Evolutionary conservation across 1,284 basidiomycete genomes (phyloP), one percentile per base, ranked within the genome.

Genomic region (Volvariella surrecta): DNA sequence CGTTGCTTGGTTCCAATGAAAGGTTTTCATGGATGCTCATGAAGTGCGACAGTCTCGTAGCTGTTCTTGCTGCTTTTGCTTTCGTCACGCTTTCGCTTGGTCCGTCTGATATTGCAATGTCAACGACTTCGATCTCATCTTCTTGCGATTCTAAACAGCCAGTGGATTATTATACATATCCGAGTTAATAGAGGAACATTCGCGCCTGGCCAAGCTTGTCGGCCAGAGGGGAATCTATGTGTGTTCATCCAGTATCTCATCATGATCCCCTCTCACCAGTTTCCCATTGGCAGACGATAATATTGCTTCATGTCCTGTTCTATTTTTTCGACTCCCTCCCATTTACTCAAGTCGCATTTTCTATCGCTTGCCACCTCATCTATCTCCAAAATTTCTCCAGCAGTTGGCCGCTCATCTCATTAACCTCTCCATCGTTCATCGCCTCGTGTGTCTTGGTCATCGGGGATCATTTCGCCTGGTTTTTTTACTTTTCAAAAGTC

Each of bases 161-260:
- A 94, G 89, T 60, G 93, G 92, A 7, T 69, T 97, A 40, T 67
- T 97, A 46, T 94, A 92, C 74, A 69, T 96, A 21, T 93, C 93
- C 2, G 93, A 97, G 61, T 64, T 96, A 39, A 95, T 96, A 51
- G 93, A 97, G 60, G 93, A 97, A 59, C 84, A 95, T 61, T 83
- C 90, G 10, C 76, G 77, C 37, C 56, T 73, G 42, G 87, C 93
- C 6, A 95, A 95, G 63, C 54, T 65, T 1, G 58, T 91, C 16
- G 93, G 93, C 1, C 81, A 88, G 59, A 71, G 87, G 48, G 76
- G 80, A 11, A 88, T 89, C 53, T 94, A 92, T 63, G 93, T 94
- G 58, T 54, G 89, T 74, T 39, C 34, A 43, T 15, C 6, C 30
- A 28, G 4, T 19, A 22, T 6, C 8, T 20, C 20, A n/a, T 44